phyloP scores from a whole-genome alignment of 805 yeast genomes.

The Pichia exigua region DNA sequence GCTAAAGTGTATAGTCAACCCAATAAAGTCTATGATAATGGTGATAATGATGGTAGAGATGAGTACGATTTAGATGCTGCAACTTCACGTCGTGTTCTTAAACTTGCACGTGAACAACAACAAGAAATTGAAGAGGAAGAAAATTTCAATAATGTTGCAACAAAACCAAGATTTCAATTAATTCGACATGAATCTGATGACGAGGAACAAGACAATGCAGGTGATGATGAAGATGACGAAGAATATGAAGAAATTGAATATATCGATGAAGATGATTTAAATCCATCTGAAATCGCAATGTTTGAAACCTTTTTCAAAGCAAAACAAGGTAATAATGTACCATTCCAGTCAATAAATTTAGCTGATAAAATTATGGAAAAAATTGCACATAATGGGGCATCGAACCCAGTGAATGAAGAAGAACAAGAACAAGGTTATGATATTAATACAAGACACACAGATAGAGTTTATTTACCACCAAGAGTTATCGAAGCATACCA shows the following conservation, averaged over 20 bases:
- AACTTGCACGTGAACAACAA: conserved; percentile 88
- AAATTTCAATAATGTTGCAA: conserved; percentile 21
- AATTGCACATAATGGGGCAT: conserved; percentile 41
- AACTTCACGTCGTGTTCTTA: conserved; percentile 76
- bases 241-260: conserved; percentile 35
- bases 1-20: conserved; percentile 6
- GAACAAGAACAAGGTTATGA: conserved; percentile 17
- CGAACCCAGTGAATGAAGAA: conserved; percentile 20
- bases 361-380: conserved; percentile 94
- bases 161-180: conserved; percentile 23
- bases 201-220: conserved; percentile 17
- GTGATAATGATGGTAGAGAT: conserved; percentile 39
- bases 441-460: conserved; percentile 36
- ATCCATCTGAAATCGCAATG: conserved; percentile 75
- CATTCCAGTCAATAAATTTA: conserved; percentile 50
- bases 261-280: conserved; percentile 54
- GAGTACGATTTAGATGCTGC: conserved; percentile 73
- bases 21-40: conserved; percentile 24
- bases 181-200: conserved; percentile 32
- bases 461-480: conserved; percentile 86
- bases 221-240: conserved; percentile 26
- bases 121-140: conserved; percentile 78
- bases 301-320: conserved; percentile 66
- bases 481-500: conserved; percentile 93
- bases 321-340: conserved; percentile 13